Base-by-base conservation (phyloP, 768 basidiomycete genomes). In the Chalciporus piperatus region DNA sequence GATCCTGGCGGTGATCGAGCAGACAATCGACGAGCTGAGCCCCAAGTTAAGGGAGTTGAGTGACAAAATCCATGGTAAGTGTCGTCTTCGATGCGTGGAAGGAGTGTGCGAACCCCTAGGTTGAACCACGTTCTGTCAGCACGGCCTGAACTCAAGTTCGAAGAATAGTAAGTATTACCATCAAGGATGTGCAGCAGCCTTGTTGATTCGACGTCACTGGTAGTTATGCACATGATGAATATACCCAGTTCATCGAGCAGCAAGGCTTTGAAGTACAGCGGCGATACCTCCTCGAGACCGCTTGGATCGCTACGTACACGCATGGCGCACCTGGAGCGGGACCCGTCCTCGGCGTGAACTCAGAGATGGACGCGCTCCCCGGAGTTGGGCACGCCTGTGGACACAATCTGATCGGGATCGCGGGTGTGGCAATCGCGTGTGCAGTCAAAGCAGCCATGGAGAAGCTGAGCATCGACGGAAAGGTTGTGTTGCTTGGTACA, bases 351-450 rank as follows among this genome's bases (percentile, higher is more conserved):
- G 89, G 89, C 0, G 74, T 92, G 47, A 91, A 92, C 65, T 90
- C 88, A 28, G 89, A 92, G 76, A 84, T 84, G 82, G 82, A 84
- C 47, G 84, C 83, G 1, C 70, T 85, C 6, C 68, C 67, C 32
- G 72, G 79, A 1, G 71, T 83, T 33, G 81, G 86, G 0, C 87
- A 88, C 59, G 86, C 84, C 0, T 92, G 89, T 58, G 89, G 89
- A 1, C 89, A 91, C 60, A 91, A 91, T 57, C 72, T 92, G 41
- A 91, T 92, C 45, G 89, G 85, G 0, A 84, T 90, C 22, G 61
- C 74, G 53, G 88, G 88, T 1, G 83, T 90, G 6, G 88, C 83
- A 2, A 76, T 88, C 23, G 84, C 89, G 0, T 75, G 82, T 48
- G 85, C 83, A 0, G 76, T 84, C 27, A 84, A 84, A 62, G 74